Percentiles rank a stretch among this genome's conserved stretches.
Evolutionary conservation across 1,284 basidiomycete genomes (phyloP).

Genomic region (Trichosporon inkin): DNA sequence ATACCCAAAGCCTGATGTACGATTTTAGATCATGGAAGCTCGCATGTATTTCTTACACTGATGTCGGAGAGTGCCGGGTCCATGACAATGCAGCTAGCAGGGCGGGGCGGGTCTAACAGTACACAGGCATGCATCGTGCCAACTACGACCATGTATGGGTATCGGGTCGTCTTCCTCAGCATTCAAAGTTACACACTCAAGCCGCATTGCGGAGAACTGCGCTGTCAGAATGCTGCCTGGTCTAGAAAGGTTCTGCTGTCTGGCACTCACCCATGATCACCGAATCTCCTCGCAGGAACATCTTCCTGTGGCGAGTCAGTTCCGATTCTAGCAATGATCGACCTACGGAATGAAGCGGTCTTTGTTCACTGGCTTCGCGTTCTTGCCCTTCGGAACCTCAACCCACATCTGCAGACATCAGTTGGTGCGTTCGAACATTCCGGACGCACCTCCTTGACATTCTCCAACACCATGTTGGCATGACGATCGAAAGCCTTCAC

Average conservation of each 20-base stretch:
- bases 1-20: no score
- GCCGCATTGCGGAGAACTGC: constrained; percentile 84
- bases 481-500: constrained; percentile 99
- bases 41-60: constrained; percentile 8
- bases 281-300: constrained; percentile 72
- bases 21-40: not conserved
- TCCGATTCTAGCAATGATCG: constrained; percentile 53
- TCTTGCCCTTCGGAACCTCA: constrained; percentile 94
- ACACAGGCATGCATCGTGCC: constrained; percentile 21
- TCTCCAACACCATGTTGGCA: constrained; percentile 97
- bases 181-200: constrained; percentile 41
- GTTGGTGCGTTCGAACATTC: not conserved
- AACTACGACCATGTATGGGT: constrained; percentile 15
- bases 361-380: constrained; percentile 97
- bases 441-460: constrained; percentile 78
- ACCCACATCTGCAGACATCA: constrained; percentile 82
- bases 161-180: constrained; percentile 10
- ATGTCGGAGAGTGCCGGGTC: not conserved
- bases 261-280: constrained; percentile 85
- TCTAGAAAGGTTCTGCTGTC: no score
- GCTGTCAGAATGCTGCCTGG: no score
- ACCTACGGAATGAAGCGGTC: constrained; percentile 99
- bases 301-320: constrained; percentile 40
- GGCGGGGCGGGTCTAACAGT: not conserved
- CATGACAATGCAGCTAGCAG: not conserved